These are phyloP conservation scores for Dactylellina parvicollis DNA, from an alignment of 2,329 filamentous ascomycete genomes.

Conservation along the genomic window DNA sequence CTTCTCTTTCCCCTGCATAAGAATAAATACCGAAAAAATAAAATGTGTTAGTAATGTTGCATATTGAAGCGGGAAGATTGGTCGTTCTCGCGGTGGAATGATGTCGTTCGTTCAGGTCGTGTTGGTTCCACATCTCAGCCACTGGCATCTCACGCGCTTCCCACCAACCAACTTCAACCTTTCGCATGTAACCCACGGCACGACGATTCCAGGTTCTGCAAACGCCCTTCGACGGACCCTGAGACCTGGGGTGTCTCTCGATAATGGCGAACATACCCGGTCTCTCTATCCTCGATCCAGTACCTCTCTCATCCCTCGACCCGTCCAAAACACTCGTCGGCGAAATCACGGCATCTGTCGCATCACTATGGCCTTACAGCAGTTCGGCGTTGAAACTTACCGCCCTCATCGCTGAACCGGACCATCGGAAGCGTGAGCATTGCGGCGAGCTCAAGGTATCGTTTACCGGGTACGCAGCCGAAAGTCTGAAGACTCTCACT, in stretches of 20 bases:
- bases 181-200: constrained; percentile 1
- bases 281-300: constrained; percentile 21
- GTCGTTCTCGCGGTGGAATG: neutral
- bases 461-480: constrained; percentile 55
- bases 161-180: neutral
- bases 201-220: neutral
- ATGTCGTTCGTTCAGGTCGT: constrained; percentile 24
- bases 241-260: constrained; percentile 11
- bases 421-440: constrained; percentile 44
- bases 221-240: constrained; percentile 21
- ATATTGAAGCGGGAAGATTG: neutral
- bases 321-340: constrained; percentile 25
- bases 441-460: constrained; percentile 56
- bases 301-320: constrained; percentile 40
- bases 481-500: constrained; percentile 49
- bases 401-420: constrained; percentile 55
- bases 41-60: constrained; percentile 3
- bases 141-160: neutral
- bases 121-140: constrained; percentile 2
- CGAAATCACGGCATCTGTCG: constrained; percentile 56
- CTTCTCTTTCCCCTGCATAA: neutral
- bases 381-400: constrained; percentile 55
- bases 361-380: constrained; percentile 57
- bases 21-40: neutral
- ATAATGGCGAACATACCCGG: constrained; percentile 34